These are phyloP conservation scores for Colletotrichum cordylinicola DNA, from an alignment of 2,329 filamentous ascomycete genomes.

Conservation along the genomic window DNA sequence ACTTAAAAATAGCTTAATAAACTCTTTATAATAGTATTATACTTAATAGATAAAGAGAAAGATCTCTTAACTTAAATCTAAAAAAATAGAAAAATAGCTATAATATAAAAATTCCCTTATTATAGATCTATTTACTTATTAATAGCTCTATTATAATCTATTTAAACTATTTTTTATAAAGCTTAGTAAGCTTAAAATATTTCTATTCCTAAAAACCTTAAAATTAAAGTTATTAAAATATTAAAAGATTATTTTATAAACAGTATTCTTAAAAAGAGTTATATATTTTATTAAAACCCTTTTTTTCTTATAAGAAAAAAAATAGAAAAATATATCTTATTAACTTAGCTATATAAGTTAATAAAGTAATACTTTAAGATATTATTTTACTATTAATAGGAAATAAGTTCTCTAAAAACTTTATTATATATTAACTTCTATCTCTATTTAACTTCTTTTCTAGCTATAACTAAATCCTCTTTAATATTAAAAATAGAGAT, in stretches of 20 bases:
- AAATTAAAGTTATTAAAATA: not conserved
- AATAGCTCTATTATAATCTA: not conserved
- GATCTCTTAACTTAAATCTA: not conserved
- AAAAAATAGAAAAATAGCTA: not conserved
- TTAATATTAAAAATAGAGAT: not conserved
- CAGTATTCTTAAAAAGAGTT: not conserved
- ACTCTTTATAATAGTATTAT: too few relatives aligned
- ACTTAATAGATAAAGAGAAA: not conserved
- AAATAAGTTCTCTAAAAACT: not conserved
- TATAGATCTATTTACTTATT: not conserved
- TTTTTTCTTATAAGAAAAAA: not conserved
- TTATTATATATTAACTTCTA: not conserved
- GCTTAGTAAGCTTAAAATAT: not conserved
- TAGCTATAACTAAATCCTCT: not conserved
- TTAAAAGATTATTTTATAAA: not conserved
- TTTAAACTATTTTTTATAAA: not conserved
- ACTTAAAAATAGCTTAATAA: too few relatives aligned
- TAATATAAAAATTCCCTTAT: not conserved
- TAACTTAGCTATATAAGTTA: not conserved
- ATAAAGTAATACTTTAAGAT: not conserved
- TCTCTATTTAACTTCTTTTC: not conserved
- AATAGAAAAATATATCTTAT: not conserved
- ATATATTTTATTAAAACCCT: not conserved
- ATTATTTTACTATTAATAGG: not conserved
- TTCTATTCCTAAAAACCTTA: not conserved